phyloP scores from a whole-genome alignment of 2,329 filamentous ascomycete species.

The Xylaria sp. region DNA sequence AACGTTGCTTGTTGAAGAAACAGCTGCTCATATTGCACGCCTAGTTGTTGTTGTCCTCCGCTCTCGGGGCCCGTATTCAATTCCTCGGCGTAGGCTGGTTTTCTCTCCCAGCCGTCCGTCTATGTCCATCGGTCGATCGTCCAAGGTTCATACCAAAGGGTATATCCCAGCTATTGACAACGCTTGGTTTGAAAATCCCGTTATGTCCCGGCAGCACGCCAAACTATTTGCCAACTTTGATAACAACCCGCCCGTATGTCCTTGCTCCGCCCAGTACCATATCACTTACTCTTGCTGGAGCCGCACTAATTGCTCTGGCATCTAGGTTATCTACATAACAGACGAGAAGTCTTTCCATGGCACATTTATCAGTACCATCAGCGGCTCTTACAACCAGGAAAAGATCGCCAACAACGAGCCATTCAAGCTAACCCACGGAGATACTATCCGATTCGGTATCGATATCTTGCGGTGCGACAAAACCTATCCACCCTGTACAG shows the following conservation, averaged over 20 bases:
- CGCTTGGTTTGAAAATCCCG: constrained; percentile 71
- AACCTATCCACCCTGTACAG: constrained; percentile 47
- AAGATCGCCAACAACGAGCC: constrained; percentile 30
- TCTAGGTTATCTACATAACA: constrained; percentile 51
- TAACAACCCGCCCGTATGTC: constrained; percentile 28
- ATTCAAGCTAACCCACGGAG: constrained; percentile 42
- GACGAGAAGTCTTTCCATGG: constrained; percentile 60
- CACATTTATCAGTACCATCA: constrained; percentile 50
- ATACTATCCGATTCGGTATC: constrained; percentile 47
- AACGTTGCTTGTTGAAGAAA: background rate
- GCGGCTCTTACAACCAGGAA: constrained; percentile 29
- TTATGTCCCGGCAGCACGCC: constrained; percentile 74
- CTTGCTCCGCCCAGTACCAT: background rate
- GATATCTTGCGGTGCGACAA: constrained; percentile 46
- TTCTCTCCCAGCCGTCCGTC: constrained; percentile 35
- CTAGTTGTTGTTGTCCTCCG: constrained; percentile 15
- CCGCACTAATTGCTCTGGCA: background rate
- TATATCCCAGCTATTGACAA: constrained; percentile 54
- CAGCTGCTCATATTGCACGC: constrained; percentile 29
- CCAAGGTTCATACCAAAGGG: constrained; percentile 52
- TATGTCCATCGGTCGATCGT: constrained; percentile 51
- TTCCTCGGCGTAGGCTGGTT: constrained; percentile 39
- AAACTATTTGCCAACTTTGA: constrained; percentile 53
- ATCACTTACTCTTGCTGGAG: background rate
- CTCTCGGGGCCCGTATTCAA: constrained; percentile 7